Percentiles rank a stretch among this genome's conserved stretches.
phyloP scores from a whole-genome alignment of 1,139 yeast genomes.

The Hanseniaspora gamundiae region DNA sequence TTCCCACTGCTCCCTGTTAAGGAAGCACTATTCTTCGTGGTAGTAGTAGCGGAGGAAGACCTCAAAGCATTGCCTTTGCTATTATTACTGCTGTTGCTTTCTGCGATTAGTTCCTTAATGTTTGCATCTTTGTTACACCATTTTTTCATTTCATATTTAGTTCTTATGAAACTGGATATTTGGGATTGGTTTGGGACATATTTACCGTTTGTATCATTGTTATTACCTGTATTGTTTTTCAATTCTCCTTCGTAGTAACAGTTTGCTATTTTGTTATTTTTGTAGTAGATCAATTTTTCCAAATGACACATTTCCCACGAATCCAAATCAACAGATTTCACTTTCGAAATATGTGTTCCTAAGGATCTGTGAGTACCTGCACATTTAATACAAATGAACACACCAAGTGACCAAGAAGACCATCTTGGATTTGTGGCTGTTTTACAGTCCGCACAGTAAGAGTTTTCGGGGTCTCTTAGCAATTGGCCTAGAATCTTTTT shows the following conservation, averaged over 20 bases:
- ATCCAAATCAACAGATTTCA: conserved; percentile 85
- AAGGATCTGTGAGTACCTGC: conserved; percentile 91
- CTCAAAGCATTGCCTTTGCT: too few species aligned
- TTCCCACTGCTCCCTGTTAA: too few species aligned
- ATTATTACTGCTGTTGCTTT: conserved; percentile 10
- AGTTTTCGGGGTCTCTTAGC: conserved; percentile 64
- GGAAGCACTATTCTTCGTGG: too few species aligned
- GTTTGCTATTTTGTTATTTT: conserved; percentile 61
- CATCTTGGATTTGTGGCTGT: conserved; percentile 84
- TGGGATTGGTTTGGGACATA: conserved; percentile 78
- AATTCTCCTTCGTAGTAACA: conserved; percentile 62
- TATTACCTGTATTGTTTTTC: conserved; percentile 28
- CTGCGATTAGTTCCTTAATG: conserved; percentile 1
- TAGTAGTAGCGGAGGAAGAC: conserved; percentile 9
- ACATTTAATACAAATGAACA: conserved; percentile 83
- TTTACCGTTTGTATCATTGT: conserved; percentile 27
- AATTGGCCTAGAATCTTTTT: conserved; percentile 51
- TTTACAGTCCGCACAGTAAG: conserved; percentile 85
- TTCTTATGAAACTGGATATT: conserved; percentile 78
- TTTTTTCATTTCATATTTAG: conserved; percentile 81
- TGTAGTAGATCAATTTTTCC: conserved; percentile 74
- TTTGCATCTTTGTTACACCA: conserved; percentile 41
- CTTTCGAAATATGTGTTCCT: conserved; percentile 88
- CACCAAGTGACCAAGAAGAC: conserved; percentile 95
- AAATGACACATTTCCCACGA: conserved; percentile 95